These are phyloP conservation scores for Myxozyma monticola DNA, from an alignment of 805 yeast genomes.

Conservation along the genomic window DNA sequence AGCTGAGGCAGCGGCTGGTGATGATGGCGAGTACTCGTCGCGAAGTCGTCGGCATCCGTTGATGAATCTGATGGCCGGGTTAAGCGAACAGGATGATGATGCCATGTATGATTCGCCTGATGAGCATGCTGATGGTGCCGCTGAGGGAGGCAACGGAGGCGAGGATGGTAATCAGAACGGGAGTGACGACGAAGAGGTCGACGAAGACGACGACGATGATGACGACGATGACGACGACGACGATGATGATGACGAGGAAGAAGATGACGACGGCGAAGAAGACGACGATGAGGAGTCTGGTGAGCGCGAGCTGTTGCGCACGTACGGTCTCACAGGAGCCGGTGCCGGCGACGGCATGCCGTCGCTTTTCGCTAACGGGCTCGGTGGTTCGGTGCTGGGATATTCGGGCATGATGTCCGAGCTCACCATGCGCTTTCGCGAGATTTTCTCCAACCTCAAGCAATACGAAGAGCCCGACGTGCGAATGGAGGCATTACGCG, in stretches of 20 bases:
- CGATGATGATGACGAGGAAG: slow-evolving; percentile 34
- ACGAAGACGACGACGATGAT: slow-evolving; percentile 34
- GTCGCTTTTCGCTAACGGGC: slow-evolving; percentile 23
- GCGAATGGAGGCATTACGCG: slow-evolving; percentile 38
- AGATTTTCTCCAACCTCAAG: slow-evolving; percentile 30
- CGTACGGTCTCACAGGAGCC: background rate
- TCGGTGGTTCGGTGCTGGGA: slow-evolving; percentile 27
- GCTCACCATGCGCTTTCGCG: slow-evolving; percentile 33
- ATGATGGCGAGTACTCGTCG: background rate
- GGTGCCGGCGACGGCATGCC: slow-evolving; percentile 11
- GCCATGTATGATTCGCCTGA: slow-evolving; percentile 16
- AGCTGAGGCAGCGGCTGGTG: slow-evolving; percentile 1
- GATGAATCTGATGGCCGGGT: slow-evolving; percentile 7
- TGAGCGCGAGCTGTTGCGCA: background rate
- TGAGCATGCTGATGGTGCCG: slow-evolving; percentile 13
- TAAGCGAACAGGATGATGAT: slow-evolving; percentile 25
- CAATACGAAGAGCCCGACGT: slow-evolving; percentile 36
- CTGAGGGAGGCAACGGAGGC: slow-evolving; percentile 14
- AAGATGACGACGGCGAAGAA: slow-evolving; percentile 33
- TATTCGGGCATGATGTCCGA: slow-evolving; percentile 32
- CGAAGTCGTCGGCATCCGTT: slow-evolving; percentile 9
- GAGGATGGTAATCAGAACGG: slow-evolving; percentile 30
- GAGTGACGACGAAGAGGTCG: slow-evolving; percentile 38
- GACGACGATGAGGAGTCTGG: slow-evolving; percentile 10
- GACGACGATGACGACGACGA: slow-evolving; percentile 27